These are phyloP conservation scores for Tylopilus intermedius DNA, from an alignment of 768 basidiomycete genomes.

Conservation along the genomic window DNA sequence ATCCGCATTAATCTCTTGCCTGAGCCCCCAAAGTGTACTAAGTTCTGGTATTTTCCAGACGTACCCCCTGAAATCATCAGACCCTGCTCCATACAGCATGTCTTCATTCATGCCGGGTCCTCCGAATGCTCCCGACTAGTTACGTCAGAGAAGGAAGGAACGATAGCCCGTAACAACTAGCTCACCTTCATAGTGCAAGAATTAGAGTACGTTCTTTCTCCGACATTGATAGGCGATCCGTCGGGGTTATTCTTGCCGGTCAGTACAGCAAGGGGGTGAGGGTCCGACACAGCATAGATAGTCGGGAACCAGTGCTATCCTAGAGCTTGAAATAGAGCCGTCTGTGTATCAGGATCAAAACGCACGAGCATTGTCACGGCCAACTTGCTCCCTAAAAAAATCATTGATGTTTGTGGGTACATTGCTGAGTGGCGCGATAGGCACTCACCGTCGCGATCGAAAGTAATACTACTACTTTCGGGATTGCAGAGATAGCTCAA, in stretches of 20 bases:
- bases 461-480: slow-evolving; percentile 62
- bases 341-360: neutral
- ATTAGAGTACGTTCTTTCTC: slow-evolving; percentile 59
- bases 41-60: slow-evolving; percentile 69
- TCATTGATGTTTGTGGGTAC: neutral
- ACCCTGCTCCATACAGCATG: slow-evolving; percentile 66
- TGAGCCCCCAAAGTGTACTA: slow-evolving; percentile 37
- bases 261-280: slow-evolving; percentile 65
- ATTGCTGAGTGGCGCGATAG: slow-evolving; percentile 3
- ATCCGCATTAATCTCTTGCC: slow-evolving; percentile 40
- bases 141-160: neutral
- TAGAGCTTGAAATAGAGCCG: slow-evolving; percentile 1
- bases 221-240: slow-evolving; percentile 43
- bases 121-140: slow-evolving; percentile 74
- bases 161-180: neutral
- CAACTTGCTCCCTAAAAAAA: slow-evolving; percentile 49
- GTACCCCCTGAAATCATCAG: slow-evolving; percentile 78
- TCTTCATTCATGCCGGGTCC: slow-evolving; percentile 50
- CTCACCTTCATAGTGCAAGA: slow-evolving; percentile 74
- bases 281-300: slow-evolving; percentile 62
- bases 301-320: slow-evolving; percentile 64
- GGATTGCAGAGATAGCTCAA: slow-evolving; percentile 46
- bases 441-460: slow-evolving; percentile 59
- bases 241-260: slow-evolving; percentile 54
- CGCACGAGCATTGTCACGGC: slow-evolving; percentile 66